Conservation (phyloP, 2,329 filamentous ascomycete genomes). For the Fusarium sp. region DNA sequence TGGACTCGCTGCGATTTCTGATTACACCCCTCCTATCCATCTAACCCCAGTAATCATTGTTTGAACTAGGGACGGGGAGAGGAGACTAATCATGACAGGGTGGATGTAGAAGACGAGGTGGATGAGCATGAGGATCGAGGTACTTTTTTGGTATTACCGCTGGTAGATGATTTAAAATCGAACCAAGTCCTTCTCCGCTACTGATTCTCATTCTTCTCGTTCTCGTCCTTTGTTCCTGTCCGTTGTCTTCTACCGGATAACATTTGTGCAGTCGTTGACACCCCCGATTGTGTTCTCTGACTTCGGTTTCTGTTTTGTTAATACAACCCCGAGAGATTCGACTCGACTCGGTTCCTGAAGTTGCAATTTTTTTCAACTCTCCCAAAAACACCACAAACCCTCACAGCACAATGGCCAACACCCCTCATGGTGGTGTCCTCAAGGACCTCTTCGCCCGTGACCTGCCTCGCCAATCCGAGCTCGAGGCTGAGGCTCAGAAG, state of each 20-base stretch:
- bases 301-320: conserved; percentile 22
- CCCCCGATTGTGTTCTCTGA: conserved; percentile 52
- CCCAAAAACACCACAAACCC: conserved; percentile 12
- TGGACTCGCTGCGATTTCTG: conserved; percentile 11
- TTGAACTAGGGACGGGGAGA: conserved; percentile 30
- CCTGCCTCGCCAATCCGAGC: conserved; percentile 82
- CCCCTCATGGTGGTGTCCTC: conserved; percentile 90
- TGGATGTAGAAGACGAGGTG: conserved; percentile 38
- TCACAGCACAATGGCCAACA: conserved; percentile 69
- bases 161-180: conserved; percentile 38
- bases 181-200: conserved; percentile 20
- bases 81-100: conserved; percentile 38
- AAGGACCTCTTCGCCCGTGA: conserved; percentile 98
- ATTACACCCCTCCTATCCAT: conserved; percentile 29
- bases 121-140: conserved; percentile 26
- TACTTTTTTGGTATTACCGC: conserved; percentile 18
- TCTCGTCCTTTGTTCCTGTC: conserved; percentile 25
- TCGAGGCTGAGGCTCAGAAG: conserved; percentile 84
- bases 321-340: conserved; percentile 25
- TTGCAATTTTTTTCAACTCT: conserved; percentile 9
- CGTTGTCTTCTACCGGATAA: conserved; percentile 21
- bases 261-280: conserved; percentile 40
- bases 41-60: conserved; percentile 33
- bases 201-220: conserved; percentile 18
- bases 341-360: conserved; percentile 19